phyloP scores from a whole-genome alignment of 2,329 filamentous ascomycete genomes.

The Talaromyces sp. region DNA sequence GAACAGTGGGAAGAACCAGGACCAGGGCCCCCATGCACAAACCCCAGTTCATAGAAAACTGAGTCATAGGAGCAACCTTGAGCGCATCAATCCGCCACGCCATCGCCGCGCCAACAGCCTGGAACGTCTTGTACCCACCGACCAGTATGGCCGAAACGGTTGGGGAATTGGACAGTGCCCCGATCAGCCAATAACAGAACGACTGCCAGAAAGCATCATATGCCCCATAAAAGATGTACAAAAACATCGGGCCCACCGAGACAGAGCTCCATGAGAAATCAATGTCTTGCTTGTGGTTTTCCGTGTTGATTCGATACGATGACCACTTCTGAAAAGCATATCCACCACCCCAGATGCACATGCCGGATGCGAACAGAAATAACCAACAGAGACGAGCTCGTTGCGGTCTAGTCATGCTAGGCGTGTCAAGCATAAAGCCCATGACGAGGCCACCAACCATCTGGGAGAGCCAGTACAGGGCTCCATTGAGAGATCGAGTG shows the following conservation, averaged over 20 bases:
- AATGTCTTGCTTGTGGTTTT: slow-evolving; percentile 40
- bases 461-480: slow-evolving; percentile 51
- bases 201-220: slow-evolving; percentile 66
- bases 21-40: slow-evolving; percentile 41
- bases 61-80: slow-evolving; percentile 31
- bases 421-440: slow-evolving; percentile 34
- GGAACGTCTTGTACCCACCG: slow-evolving; percentile 45
- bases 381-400: slow-evolving; percentile 46
- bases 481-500: slow-evolving; percentile 48
- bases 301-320: slow-evolving; percentile 33
- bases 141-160: slow-evolving; percentile 41
- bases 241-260: slow-evolving; percentile 59
- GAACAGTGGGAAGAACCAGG: slow-evolving; percentile 40
- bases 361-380: slow-evolving; percentile 45
- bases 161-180: slow-evolving; percentile 41
- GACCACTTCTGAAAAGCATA: slow-evolving; percentile 61
- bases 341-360: slow-evolving; percentile 57
- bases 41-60: slow-evolving; percentile 45
- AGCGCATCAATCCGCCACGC: slow-evolving; percentile 28
- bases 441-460: slow-evolving; percentile 46
- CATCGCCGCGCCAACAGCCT: slow-evolving; percentile 42
- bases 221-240: slow-evolving; percentile 67
- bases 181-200: slow-evolving; percentile 58
- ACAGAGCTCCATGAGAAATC: slow-evolving; percentile 45
- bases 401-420: slow-evolving; percentile 37